Percentiles rank a stretch among this genome's conserved stretches.
Conservation (phyloP, 2,329 filamentous ascomycete species). For the Tolypocladium pustulatum region DNA sequence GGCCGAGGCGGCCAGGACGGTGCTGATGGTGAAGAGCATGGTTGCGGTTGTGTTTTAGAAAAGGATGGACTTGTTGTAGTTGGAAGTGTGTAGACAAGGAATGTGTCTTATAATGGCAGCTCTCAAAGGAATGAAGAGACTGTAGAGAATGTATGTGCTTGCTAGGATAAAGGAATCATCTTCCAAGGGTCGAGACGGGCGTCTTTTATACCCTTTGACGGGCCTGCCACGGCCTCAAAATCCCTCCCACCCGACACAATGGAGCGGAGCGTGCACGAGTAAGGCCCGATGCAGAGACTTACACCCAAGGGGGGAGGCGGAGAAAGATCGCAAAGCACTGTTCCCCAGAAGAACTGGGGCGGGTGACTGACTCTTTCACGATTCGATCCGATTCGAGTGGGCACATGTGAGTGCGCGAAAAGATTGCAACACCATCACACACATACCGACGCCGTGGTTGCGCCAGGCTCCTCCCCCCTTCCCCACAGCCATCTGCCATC, state of each 20-base stretch:
- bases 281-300: background rate
- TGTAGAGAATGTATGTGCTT: background rate
- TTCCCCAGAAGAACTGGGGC: background rate
- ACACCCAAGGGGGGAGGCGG: background rate
- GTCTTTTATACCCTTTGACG: background rate
- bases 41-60: background rate
- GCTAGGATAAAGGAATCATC: background rate
- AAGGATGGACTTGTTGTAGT: background rate
- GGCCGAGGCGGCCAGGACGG: constrained; percentile 2
- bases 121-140: background rate
- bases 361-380: background rate
- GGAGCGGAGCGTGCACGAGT: background rate
- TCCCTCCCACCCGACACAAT: background rate
- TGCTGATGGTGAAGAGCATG: constrained; percentile 1
- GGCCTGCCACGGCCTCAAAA: background rate
- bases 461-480: background rate
- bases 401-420: background rate
- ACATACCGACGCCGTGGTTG: background rate
- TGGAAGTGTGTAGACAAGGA: background rate
- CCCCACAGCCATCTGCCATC: background rate
- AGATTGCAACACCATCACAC: background rate
- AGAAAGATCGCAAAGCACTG: background rate
- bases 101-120: background rate
- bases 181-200: background rate
- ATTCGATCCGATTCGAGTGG: background rate